Evolutionary conservation across 2,329 filamentous ascomycete genomes (phyloP).

Genomic region (Neofusicoccum ribis): DNA sequence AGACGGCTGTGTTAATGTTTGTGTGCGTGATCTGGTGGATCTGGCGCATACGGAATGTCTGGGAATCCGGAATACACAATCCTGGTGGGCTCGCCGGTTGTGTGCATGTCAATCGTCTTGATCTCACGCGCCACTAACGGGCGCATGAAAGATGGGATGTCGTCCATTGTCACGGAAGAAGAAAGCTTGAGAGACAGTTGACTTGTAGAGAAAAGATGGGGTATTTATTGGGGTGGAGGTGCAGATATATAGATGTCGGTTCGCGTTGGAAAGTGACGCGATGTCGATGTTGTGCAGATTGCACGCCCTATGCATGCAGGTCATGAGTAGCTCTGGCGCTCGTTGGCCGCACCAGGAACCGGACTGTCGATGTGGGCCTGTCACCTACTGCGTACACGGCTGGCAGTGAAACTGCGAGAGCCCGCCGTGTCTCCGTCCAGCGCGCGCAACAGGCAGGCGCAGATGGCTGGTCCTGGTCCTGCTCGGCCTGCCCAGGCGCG

Average conservation of each 20-base stretch:
- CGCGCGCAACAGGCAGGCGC: no score
- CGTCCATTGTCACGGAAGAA: neutral
- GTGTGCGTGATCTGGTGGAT: neutral
- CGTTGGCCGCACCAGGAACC: no score
- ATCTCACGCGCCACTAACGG: neutral
- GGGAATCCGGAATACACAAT: constrained; percentile 48
- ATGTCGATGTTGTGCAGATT: neutral
- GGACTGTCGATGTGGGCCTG: no score
- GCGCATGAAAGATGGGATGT: constrained; percentile 1
- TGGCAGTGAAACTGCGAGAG: neutral
- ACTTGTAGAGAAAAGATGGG: neutral
- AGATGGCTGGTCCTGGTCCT: no score
- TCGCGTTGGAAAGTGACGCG: neutral
- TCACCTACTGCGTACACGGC: neutral
- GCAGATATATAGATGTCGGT: neutral
- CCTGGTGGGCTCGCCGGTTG: constrained; percentile 51
- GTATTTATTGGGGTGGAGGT: neutral
- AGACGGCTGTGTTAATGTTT: neutral
- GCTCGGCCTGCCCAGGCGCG: neutral
- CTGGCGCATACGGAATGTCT: constrained; percentile 24
- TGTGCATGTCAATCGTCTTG: constrained; percentile 41
- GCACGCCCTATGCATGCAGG: neutral
- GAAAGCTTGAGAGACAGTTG: neutral
- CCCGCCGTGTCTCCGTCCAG: neutral
- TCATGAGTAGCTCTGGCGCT: no score